Percentiles rank a stretch among this genome's conserved stretches.
Evolutionary conservation across 176 grass and related monocot genomes (phyloP).

Genomic region (Pontederia crassipes): DNA sequence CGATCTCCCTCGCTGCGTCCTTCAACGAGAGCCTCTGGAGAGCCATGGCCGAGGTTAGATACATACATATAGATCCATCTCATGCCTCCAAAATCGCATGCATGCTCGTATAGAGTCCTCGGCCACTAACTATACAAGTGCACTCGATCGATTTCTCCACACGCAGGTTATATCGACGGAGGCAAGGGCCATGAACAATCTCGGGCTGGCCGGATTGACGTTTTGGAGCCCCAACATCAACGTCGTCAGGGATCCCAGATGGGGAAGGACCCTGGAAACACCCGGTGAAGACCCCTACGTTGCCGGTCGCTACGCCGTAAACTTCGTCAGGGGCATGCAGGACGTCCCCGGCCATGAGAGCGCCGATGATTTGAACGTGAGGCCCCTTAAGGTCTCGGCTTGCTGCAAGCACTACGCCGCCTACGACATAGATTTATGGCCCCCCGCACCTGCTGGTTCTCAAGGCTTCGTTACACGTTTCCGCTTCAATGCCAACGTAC

Average conservation of each 20-base stretch:
- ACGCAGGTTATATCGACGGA: not conserved
- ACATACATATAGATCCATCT: not conserved
- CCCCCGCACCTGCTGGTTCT: not conserved
- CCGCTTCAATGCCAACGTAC: not conserved
- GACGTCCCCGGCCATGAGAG: not conserved
- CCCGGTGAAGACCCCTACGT: conserved; percentile 1
- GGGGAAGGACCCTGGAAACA: conserved; percentile 1
- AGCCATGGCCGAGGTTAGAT: not conserved
- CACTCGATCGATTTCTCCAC: not conserved
- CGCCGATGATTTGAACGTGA: not conserved
- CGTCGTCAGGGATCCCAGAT: conserved; percentile 2
- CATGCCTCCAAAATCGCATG: not conserved
- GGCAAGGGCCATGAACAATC: not conserved
- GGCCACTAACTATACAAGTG: not conserved
- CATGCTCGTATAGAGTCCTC: not conserved
- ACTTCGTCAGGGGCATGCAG: not conserved
- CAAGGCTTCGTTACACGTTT: not conserved
- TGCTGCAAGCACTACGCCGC: conserved; percentile 8
- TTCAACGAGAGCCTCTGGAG: not conserved
- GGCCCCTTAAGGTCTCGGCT: not conserved
- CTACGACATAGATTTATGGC: not conserved
- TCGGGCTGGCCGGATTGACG: not conserved
- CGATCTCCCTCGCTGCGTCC: not conserved
- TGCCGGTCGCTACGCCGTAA: not conserved
- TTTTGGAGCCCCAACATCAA: conserved; percentile 13